A percentile compares a stretch with the other conserved stretches of the same genome.
Evolutionary conservation across 805 yeast species (phyloP).

Genomic region (Yamadazyma laniorum): DNA sequence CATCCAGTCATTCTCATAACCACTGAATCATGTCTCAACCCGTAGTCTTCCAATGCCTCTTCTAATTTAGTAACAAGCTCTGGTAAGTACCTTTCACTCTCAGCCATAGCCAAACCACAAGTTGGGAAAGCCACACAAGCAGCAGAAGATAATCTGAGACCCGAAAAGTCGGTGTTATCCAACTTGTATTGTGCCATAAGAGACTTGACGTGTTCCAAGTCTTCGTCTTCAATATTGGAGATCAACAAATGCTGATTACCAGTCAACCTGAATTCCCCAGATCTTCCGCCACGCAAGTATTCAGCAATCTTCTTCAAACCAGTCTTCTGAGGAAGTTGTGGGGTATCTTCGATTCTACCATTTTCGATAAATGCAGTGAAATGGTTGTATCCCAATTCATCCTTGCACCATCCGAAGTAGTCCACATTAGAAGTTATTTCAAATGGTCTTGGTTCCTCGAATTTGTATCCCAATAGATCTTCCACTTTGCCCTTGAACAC

Average conservation of each 20-base stretch:
- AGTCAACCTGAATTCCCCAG: constrained; percentile 88
- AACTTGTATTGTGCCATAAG: constrained; percentile 71
- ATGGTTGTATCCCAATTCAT: constrained; percentile 80
- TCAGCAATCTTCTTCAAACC: constrained; percentile 82
- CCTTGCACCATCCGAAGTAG: constrained; percentile 90
- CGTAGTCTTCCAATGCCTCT: constrained; percentile 83
- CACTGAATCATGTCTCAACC: constrained; percentile 88
- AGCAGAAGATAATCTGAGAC: constrained; percentile 83
- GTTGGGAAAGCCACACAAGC: constrained; percentile 99
- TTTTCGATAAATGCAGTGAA: constrained; percentile 94
- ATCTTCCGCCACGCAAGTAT: constrained; percentile 48
- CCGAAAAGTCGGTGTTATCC: constrained; percentile 80
- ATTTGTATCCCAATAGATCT: constrained; percentile 73
- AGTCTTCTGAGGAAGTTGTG: constrained; percentile 83
- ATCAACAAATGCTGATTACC: constrained; percentile 92
- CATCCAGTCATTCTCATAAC: constrained; percentile 99
- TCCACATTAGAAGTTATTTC: constrained; percentile 86
- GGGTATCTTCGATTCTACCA: constrained; percentile 93
- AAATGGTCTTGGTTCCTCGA: constrained; percentile 68
- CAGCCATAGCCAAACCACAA: constrained; percentile 99
- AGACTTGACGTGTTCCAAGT: constrained; percentile 59
- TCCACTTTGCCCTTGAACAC: constrained; percentile 79
- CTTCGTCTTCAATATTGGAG: constrained; percentile 68
- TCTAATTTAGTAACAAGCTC: constrained; percentile 78
- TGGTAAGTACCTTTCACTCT: constrained; percentile 90